phyloP scores from a whole-genome alignment of 306 rosid genomes.

The Canavalia gladiata region DNA sequence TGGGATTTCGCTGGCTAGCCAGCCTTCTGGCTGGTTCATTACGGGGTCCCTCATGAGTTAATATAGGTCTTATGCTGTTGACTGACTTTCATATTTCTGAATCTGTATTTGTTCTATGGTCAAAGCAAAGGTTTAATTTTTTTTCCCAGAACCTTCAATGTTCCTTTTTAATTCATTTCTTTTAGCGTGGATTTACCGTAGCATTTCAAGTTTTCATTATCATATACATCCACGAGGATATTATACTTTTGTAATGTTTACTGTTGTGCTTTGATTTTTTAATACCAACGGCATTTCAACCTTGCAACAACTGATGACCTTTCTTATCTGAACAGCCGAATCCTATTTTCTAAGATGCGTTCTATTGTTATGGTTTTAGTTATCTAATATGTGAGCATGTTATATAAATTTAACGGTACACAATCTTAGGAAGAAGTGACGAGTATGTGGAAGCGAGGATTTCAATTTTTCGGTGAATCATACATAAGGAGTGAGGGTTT shows the following conservation, averaged over 20 bases:
- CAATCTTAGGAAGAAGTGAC: neutral
- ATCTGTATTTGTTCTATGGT: neutral
- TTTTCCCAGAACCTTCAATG: neutral
- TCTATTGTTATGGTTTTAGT: neutral
- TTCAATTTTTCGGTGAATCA: neutral
- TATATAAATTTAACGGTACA: neutral
- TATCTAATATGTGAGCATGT: neutral
- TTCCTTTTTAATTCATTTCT: neutral
- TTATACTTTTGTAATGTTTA: neutral
- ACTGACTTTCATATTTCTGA: neutral
- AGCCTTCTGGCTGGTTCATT: neutral
- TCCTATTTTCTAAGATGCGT: neutral
- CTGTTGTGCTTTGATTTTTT: neutral
- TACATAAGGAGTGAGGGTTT: neutral
- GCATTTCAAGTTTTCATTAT: neutral
- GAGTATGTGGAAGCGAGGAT: neutral
- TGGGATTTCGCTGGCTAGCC: conserved; percentile 2
- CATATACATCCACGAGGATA: neutral
- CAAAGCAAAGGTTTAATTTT: neutral
- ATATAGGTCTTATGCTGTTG: neutral
- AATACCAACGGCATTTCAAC: conserved; percentile 3
- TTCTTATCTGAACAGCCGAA: neutral
- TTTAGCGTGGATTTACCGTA: neutral
- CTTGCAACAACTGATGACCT: neutral
- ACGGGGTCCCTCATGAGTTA: neutral